Evolutionary conservation across 2,329 filamentous ascomycete species (phyloP).

Genomic region (Tothia fuscella): DNA sequence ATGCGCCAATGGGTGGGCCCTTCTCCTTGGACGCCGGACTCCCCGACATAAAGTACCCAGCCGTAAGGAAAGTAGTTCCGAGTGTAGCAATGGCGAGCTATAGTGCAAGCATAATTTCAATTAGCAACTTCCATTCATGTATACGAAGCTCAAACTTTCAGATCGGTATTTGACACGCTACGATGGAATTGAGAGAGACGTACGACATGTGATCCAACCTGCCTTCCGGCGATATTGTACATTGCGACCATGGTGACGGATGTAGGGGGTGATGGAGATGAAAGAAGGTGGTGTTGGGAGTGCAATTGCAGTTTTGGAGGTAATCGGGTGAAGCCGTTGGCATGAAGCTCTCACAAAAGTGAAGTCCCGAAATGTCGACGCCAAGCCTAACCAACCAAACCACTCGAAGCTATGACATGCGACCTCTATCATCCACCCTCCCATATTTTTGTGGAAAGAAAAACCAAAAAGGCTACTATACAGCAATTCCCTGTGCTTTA

Average conservation of each 20-base stretch:
- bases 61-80: conserved; percentile 33
- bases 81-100: conserved; percentile 52
- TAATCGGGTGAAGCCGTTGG: no score
- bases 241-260: conserved; percentile 37
- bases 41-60: conserved; percentile 33
- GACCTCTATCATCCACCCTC: no score
- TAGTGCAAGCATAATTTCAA: conserved; percentile 1
- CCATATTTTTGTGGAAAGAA: no score
- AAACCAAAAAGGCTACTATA: no score
- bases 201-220: conserved; percentile 44
- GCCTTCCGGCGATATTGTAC: conserved; percentile 39
- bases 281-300: conserved; percentile 15
- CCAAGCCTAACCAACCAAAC: no score
- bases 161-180: no score
- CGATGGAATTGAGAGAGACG: conserved; percentile 18
- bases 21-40: conserved; percentile 15
- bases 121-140: conserved; percentile 1
- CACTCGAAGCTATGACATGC: no score
- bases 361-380: no score
- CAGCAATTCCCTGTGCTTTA: no score
- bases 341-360: no score
- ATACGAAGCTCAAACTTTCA: neutral
- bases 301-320: conserved; percentile 1
- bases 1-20: conserved; percentile 49
- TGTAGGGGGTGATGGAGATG: conserved; percentile 13